These are phyloP conservation scores for Penicillium olsonii DNA, from an alignment of 2,329 filamentous ascomycete genomes.

Conservation along the genomic window DNA sequence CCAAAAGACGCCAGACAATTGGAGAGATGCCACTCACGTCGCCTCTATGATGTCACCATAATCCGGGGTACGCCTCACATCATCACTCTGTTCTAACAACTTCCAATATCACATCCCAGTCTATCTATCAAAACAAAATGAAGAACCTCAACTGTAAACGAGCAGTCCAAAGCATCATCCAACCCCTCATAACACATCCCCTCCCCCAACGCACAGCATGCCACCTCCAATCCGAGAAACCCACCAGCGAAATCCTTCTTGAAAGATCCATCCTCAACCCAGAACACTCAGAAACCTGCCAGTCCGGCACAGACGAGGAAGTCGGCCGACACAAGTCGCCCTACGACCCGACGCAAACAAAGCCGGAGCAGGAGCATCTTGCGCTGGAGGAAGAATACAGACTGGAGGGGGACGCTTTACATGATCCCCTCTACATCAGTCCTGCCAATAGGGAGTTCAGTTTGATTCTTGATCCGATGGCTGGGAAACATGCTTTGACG, in stretches of 20 bases:
- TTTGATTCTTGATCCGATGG: slow-evolving; percentile 20
- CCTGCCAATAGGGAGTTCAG: slow-evolving; percentile 27
- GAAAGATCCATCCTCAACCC: slow-evolving; percentile 24
- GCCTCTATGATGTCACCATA: too few species aligned
- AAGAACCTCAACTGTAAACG: neutral
- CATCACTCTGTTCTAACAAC: too few species aligned
- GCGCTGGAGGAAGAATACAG: slow-evolving; percentile 26
- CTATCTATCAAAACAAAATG: neutral
- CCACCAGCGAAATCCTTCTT: neutral
- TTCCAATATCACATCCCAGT: too few species aligned
- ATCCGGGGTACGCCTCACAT: too few species aligned
- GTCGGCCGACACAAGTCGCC: slow-evolving; percentile 28
- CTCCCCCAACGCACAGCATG: neutral
- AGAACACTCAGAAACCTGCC: slow-evolving; percentile 22
- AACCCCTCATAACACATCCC: neutral
- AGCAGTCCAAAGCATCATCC: neutral
- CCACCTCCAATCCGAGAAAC: slow-evolving; percentile 1
- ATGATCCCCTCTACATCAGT: slow-evolving; percentile 26
- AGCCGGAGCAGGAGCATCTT: slow-evolving; percentile 21
- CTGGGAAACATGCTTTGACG: slow-evolving; percentile 14
- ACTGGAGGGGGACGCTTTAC: slow-evolving; percentile 15
- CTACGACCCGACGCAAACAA: slow-evolving; percentile 27
- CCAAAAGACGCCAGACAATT: neutral
- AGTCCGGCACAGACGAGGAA: slow-evolving; percentile 30
- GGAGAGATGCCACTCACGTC: neutral